Percentiles rank a stretch among this genome's conserved stretches.
Conservation (phyloP, 2,329 filamentous ascomycete species). For the Westerdykella aurantiaca region DNA sequence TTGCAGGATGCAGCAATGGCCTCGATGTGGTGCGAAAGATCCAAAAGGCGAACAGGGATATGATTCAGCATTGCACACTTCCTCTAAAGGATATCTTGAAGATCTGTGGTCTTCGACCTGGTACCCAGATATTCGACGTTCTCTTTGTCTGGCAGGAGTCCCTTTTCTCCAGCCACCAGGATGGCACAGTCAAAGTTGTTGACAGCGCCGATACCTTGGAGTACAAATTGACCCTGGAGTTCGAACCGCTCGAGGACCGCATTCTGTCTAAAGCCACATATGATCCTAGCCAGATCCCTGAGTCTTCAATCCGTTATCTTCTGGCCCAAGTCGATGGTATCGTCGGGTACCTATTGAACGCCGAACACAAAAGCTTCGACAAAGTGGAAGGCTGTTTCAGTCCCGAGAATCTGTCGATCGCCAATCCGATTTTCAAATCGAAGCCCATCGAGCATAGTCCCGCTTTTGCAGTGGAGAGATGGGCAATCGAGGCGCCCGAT, state of each 20-base stretch:
- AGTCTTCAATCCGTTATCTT: constrained; percentile 52
- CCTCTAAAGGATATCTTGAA: constrained; percentile 66
- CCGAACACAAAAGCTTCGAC: constrained; percentile 30
- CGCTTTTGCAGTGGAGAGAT: constrained; percentile 48
- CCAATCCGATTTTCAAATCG: constrained; percentile 34
- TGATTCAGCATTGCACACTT: constrained; percentile 58
- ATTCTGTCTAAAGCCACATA: constrained; percentile 52
- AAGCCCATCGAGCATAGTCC: constrained; percentile 22
- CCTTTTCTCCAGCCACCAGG: constrained; percentile 35
- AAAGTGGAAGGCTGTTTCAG: constrained; percentile 20
- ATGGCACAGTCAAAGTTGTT: constrained; percentile 47
- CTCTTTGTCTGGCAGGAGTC: constrained; percentile 84
- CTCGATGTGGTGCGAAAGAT: constrained; percentile 58
- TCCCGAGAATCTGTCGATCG: constrained; percentile 33
- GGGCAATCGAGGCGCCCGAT: constrained; percentile 46
- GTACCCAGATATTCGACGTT: constrained; percentile 64
- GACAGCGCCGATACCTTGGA: constrained; percentile 67
- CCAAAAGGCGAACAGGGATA: constrained; percentile 59
- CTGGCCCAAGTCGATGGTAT: constrained; percentile 57
- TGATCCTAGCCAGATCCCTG: constrained; percentile 49
- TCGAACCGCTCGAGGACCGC: constrained; percentile 56
- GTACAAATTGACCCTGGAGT: constrained; percentile 68
- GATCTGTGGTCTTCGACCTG: constrained; percentile 49
- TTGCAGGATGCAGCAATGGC: constrained; percentile 48
- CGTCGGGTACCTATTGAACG: constrained; percentile 39